These are phyloP conservation scores for Lactifluus hygrophoroides DNA, from an alignment of 768 basidiomycete species.

Conservation along the genomic window DNA sequence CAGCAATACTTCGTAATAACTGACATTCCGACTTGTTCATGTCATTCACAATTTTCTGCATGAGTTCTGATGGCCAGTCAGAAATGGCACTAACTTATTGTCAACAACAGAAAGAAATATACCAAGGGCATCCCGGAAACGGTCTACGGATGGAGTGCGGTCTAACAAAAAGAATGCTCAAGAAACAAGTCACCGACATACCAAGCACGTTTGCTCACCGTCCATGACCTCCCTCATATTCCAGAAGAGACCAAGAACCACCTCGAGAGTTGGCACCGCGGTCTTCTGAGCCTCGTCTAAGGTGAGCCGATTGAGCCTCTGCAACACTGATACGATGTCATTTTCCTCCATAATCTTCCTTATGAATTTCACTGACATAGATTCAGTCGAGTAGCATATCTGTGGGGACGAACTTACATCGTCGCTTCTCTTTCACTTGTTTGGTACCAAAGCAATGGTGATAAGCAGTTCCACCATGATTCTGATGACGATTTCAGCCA, in stretches of 20 bases:
- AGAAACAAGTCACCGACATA: neutral
- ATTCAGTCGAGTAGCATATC: neutral
- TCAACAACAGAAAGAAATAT: no score
- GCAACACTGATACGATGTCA: no score
- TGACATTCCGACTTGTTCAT: neutral
- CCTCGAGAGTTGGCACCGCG: neutral
- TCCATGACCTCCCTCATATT: no score
- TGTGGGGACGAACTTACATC: neutral
- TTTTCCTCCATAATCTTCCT: neutral
- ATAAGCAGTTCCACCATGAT: neutral
- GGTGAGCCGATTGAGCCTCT: no score
- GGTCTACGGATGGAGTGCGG: neutral
- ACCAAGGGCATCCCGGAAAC: no score
- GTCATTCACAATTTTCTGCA: neutral
- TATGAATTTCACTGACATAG: neutral
- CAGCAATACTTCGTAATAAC: neutral
- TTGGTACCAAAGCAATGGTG: neutral
- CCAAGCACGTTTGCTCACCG: no score
- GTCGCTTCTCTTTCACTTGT: neutral
- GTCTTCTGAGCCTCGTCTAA: neutral
- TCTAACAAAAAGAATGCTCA: neutral
- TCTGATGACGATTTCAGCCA: no score
- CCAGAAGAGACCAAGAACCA: neutral
- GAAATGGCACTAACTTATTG: no score
- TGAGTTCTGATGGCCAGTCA: neutral